Evolutionary conservation across 345 rosid species (phyloP).

Genomic region (Bretschneidera sinensis): DNA sequence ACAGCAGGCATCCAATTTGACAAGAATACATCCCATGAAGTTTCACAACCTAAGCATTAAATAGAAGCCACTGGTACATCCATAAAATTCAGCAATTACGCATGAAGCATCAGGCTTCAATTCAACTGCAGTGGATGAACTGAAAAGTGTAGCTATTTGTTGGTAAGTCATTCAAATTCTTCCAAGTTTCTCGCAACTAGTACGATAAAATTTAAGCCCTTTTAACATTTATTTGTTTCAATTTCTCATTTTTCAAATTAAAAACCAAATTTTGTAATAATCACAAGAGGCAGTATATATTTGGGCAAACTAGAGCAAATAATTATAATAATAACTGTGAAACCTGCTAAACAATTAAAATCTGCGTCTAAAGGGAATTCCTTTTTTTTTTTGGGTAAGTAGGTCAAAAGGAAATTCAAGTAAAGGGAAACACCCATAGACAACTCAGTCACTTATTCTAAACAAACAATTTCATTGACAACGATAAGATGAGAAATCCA

Average conservation of each 20-base stretch:
- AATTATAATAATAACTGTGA: too few species aligned
- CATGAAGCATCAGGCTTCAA: background rate
- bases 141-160: background rate
- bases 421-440: background rate
- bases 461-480: background rate
- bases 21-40: background rate
- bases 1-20: background rate
- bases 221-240: background rate
- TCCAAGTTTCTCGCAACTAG: too few species aligned
- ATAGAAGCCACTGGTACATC: background rate
- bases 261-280: background rate
- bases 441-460: conserved; percentile 1
- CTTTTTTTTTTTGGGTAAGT: too few species aligned
- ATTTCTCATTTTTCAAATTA: background rate
- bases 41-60: background rate
- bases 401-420: too few species aligned
- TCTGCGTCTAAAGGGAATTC: too few species aligned
- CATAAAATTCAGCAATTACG: background rate
- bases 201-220: background rate
- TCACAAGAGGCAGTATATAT: background rate
- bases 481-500: background rate
- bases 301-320: background rate
- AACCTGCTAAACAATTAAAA: background rate
- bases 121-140: background rate
- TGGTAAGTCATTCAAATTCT: too few species aligned